Base-by-base conservation (phyloP, 2,329 filamentous ascomycete species). In the Hymenoscyphus infarciens region DNA sequence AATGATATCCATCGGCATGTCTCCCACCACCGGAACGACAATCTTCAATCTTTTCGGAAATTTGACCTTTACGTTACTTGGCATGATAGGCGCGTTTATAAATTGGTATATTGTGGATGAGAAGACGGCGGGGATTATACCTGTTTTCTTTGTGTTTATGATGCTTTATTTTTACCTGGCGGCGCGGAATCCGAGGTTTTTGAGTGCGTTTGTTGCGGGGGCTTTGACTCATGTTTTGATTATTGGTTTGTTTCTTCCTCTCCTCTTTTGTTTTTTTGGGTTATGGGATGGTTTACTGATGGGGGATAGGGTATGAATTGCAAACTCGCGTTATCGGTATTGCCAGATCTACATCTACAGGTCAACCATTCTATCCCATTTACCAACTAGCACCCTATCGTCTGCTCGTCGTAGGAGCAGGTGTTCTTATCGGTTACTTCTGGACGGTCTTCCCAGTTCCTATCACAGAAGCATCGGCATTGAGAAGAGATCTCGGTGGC, bases 391-490 rank as follows among this genome's bases (percentile, higher is more conserved):
- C 83, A 0, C 87, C 87, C 0, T 90, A 91, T 68, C 83, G 89
- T 3, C 78, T 92, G 0, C 87, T 86, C 1, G 83, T 82, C 0
- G 87, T 91, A 1, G 77, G 79, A 0, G 86, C 79, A 1, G 89
- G 89, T 61, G 81, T 89, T 31, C 31, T 83, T 0, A 82, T 91
- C 1, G 87, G 87, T 1, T 91, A 90, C 73, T 79, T 92, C 69
- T 92, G 87, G 87, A 91, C 88, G 0, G 81, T 90, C 61, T 90
- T 91, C 71, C 89, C 89, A 0, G 88, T 83, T 63, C 88, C 89
- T 0, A 81, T 90, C 57, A 88, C 87, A 0, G 89, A 91, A 68
- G 86, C 89, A 62, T 85, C 85, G 1, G 83, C 84, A 65, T 79
- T 91, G 3, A 82, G 89, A 2, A 83, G 84, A 62, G 86, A 87